Evolutionary conservation across 768 basidiomycete species (phyloP), one percentile per base, ranked within the genome.

Genomic region (Panellus pusillus): DNA sequence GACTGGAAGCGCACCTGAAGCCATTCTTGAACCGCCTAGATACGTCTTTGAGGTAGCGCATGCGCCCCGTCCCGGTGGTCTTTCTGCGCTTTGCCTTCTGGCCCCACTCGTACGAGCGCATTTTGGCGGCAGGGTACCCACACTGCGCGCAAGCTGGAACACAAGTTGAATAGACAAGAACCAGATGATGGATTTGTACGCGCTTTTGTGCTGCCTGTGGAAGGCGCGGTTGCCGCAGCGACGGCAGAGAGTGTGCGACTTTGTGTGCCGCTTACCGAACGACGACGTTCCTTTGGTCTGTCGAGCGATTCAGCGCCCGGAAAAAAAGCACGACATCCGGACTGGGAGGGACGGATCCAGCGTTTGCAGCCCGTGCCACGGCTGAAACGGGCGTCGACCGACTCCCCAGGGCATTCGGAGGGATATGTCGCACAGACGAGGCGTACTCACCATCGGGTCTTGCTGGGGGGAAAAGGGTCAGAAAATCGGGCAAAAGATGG

Each of bases 71-170:
- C 55, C 97, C 97, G 55, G 97, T 98, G 44, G 96, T 98, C 87
- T 96, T 97, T 86, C 96, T 89, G 76, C 97, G 89, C 86, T 98
- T 98, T 50, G 97, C 97, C 84, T 99, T 99, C 71, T 86, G 82
- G 63, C 94, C 93, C 97, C 97, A 98, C 76, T 98, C 90, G 75
- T 86, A 98, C 66, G 92, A 94, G 68, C 96, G 86, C 66, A 96
- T 75, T 77, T 92, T 98, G 50, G 97, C 95, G 51, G 93, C 77
- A 41, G 97, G 97, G 78, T 93, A 98, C 53, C 96, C 97, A 72
- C 97, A 98, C 70, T 92, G 90, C 19, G 87, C 89, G 76, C 97
- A 98, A 55, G 86, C 94, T 97, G 68, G 35, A 15, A 12, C 36
- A 28, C 24, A 27, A 24, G 46, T 64, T 5, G 60, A 55, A 17